Conservation (phyloP, 805 yeast genomes). For the Candida michaelii region DNA sequence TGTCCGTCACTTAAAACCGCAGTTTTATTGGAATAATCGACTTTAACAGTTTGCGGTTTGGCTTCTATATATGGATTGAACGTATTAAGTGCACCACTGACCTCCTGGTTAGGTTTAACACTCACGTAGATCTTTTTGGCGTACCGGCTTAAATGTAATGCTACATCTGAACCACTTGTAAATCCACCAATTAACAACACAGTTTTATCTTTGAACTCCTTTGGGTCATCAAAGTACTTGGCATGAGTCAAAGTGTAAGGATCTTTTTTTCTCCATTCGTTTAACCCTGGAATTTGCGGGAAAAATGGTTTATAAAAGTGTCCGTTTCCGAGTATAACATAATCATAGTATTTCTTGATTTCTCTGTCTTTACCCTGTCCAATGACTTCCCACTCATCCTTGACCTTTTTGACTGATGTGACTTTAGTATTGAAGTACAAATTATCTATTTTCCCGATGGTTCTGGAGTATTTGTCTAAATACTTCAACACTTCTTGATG, state of each 20-base stretch:
- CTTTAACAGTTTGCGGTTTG: slow-evolving; percentile 17
- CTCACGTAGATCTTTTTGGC: slow-evolving; percentile 26
- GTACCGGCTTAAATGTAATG: slow-evolving; percentile 54
- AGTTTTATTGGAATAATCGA: slow-evolving; percentile 30
- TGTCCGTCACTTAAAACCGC: slow-evolving; percentile 1
- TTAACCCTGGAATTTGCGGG: slow-evolving; percentile 33
- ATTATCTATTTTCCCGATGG: slow-evolving; percentile 14
- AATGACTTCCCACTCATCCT: slow-evolving; percentile 18
- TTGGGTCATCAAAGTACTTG: slow-evolving; percentile 27
- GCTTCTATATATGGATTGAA: slow-evolving; percentile 12
- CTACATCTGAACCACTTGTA: slow-evolving; percentile 75
- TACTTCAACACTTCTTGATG: slow-evolving; percentile 56
- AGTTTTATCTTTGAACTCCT: slow-evolving; percentile 32
- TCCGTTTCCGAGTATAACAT: slow-evolving; percentile 40
- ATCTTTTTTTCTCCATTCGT: slow-evolving; percentile 26
- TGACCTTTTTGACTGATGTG: slow-evolving; percentile 11
- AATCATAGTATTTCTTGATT: slow-evolving; percentile 22
- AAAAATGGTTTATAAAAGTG: slow-evolving; percentile 38
- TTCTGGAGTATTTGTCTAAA: slow-evolving; percentile 50
- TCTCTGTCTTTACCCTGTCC: slow-evolving; percentile 6
- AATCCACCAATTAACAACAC: slow-evolving; percentile 74
- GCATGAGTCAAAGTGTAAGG: slow-evolving; percentile 33
- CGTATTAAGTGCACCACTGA: slow-evolving; percentile 2
- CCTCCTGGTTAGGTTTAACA: slow-evolving; percentile 11
- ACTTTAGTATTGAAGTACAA: slow-evolving; percentile 18